These are phyloP conservation scores for Globisporangium camurandrum DNA, from an alignment of 352 stramenopile genomes.

Conservation along the genomic window DNA sequence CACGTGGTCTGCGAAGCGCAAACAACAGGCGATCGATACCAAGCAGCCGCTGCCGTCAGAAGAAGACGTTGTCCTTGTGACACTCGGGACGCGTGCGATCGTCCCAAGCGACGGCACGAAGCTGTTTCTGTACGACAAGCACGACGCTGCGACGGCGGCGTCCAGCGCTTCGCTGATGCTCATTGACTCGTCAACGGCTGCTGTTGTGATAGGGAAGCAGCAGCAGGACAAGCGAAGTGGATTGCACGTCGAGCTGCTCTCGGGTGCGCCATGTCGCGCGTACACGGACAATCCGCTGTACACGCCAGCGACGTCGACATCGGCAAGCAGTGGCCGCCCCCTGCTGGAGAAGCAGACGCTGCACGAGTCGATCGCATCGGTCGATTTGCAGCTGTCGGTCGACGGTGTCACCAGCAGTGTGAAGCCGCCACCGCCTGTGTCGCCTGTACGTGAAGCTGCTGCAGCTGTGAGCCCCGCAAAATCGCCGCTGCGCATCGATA, in stretches of 20 bases:
- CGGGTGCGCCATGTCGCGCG: conserved; percentile 44
- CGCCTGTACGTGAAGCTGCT: too few relatives aligned
- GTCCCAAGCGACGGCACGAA: conserved; percentile 72
- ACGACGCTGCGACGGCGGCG: conserved; percentile 21
- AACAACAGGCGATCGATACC: conserved; percentile 48
- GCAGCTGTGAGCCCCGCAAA: too few relatives aligned
- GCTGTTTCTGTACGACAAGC: conserved; percentile 62
- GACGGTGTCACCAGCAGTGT: conserved; percentile 16
- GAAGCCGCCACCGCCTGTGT: background rate
- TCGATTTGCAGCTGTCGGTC: conserved; percentile 42
- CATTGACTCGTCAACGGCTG: too few relatives aligned
- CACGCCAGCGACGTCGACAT: conserved; percentile 35
- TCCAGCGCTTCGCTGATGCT: conserved; percentile 15
- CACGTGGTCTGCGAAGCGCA: conserved; percentile 53
- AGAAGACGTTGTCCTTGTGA: conserved; percentile 72
- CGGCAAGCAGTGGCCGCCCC: background rate
- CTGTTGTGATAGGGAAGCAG: background rate
- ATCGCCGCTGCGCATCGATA: background rate
- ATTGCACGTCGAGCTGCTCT: conserved; percentile 66
- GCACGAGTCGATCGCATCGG: conserved; percentile 60
- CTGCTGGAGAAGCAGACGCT: conserved; percentile 18
- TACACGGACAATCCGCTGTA: conserved; percentile 78
- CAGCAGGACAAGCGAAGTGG: conserved; percentile 17
- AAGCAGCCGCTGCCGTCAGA: conserved; percentile 49
- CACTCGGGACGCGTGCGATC: conserved; percentile 54